These are phyloP conservation scores for Saksenaea vasiformis DNA, from an alignment of 371 early-diverging fungal genomes.

Conservation along the genomic window DNA sequence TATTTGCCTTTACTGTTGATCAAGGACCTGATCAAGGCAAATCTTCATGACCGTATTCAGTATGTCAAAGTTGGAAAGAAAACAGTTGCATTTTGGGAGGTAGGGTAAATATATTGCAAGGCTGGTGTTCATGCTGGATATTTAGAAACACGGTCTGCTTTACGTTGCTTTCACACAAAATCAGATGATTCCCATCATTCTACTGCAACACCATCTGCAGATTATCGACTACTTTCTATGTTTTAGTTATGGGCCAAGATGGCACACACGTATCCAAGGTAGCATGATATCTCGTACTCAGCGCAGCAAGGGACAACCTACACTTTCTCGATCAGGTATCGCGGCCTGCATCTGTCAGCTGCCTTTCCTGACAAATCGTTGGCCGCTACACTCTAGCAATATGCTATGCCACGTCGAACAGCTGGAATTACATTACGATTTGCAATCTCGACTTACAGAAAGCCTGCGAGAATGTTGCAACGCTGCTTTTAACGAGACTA, in stretches of 20 bases:
- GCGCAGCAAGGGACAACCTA: conserved; percentile 4
- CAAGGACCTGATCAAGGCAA: conserved; percentile 47
- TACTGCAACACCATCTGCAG: conserved; percentile 39
- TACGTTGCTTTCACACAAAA: conserved; percentile 37
- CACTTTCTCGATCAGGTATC: conserved; percentile 17
- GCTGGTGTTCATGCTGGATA: background rate
- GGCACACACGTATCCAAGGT: conserved; percentile 32
- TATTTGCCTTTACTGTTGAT: conserved; percentile 46
- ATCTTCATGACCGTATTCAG: conserved; percentile 39
- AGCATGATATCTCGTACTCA: conserved; percentile 8
- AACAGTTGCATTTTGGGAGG: conserved; percentile 47
- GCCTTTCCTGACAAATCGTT: conserved; percentile 21
- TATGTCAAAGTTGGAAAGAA: conserved; percentile 35
- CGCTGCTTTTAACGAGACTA: conserved; percentile 10
- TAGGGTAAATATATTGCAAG: conserved; percentile 12
- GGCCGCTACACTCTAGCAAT: conserved; percentile 22
- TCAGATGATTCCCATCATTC: conserved; percentile 20
- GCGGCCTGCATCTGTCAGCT: conserved; percentile 25
- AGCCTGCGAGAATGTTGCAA: conserved; percentile 30
- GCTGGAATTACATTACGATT: conserved; percentile 44
- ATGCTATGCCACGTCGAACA: conserved; percentile 38
- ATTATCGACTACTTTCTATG: conserved; percentile 38
- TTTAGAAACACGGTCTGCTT: conserved; percentile 30
- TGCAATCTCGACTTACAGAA: conserved; percentile 27
- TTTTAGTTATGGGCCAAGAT: conserved; percentile 46